Evolutionary conservation across 805 yeast genomes (phyloP).

Genomic region (Cyberlindnera xishuangbannaensis): DNA sequence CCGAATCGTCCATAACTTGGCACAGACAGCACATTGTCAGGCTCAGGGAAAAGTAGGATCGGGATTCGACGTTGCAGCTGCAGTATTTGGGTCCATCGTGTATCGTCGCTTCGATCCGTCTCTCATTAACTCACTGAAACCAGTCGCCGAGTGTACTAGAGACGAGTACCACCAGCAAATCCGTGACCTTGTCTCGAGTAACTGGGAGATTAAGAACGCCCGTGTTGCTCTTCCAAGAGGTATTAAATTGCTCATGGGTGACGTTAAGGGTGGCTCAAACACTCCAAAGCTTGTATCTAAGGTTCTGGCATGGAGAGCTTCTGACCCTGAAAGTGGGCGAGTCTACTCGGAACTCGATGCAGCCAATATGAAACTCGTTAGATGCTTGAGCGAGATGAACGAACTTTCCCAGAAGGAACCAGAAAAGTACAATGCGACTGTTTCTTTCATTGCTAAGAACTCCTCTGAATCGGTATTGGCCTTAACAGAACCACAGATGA

Average conservation of each 20-base stretch:
- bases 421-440: slow-evolving; percentile 29
- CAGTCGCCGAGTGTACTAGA: slow-evolving; percentile 21
- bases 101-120: slow-evolving; percentile 71
- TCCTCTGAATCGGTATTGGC: slow-evolving; percentile 8
- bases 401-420: slow-evolving; percentile 27
- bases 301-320: slow-evolving; percentile 62
- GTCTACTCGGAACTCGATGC: slow-evolving; percentile 52
- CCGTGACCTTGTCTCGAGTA: slow-evolving; percentile 29
- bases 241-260: slow-evolving; percentile 81
- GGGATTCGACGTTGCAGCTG: slow-evolving; percentile 96
- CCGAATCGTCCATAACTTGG: slow-evolving; percentile 63
- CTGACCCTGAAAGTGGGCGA: slow-evolving; percentile 43
- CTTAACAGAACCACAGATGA: slow-evolving; percentile 2
- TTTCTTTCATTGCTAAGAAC: slow-evolving; percentile 16
- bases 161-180: slow-evolving; percentile 28
- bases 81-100: slow-evolving; percentile 82
- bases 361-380: slow-evolving; percentile 55
- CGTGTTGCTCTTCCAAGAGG: slow-evolving; percentile 63
- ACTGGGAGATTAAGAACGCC: slow-evolving; percentile 59
- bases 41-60: slow-evolving; percentile 97
- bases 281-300: slow-evolving; percentile 84
- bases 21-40: slow-evolving; percentile 86
- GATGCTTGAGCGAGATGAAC: slow-evolving; percentile 38
- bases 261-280: slow-evolving; percentile 86
- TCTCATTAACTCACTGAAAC: slow-evolving; percentile 35